These are phyloP conservation scores for Ligustrum vulgare DNA, from an alignment of 257 asterid genomes.

Conservation along the genomic window DNA sequence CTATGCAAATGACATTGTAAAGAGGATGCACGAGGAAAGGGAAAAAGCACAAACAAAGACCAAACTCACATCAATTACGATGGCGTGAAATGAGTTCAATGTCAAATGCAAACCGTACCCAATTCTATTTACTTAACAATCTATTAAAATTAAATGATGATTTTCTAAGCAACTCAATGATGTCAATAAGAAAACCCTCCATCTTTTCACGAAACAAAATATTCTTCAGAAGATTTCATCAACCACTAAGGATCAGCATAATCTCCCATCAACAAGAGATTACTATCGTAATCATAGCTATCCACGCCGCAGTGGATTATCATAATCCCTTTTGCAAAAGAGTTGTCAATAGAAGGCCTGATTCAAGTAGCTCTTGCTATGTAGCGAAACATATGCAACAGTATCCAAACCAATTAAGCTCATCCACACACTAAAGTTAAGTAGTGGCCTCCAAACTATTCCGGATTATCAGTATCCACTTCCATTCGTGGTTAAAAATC, in stretches of 20 bases:
- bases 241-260: neutral
- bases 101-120: neutral
- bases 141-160: neutral
- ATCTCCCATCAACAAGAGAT: neutral
- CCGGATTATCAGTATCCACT: neutral
- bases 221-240: neutral
- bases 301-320: neutral
- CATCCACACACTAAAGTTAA: neutral
- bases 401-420: neutral
- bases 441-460: neutral
- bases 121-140: neutral
- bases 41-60: neutral
- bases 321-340: neutral
- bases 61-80: neutral
- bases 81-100: neutral
- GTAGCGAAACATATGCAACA: neutral
- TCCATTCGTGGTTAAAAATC: neutral
- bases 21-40: slow-evolving; percentile 13
- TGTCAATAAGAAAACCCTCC: neutral
- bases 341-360: neutral
- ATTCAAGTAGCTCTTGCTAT: neutral
- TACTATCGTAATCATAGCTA: neutral
- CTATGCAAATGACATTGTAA: slow-evolving; percentile 40
- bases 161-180: neutral
- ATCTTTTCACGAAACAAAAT: neutral